Evolutionary conservation across 192 early-diverging fungal species (phyloP), one percentile per base, ranked within the genome.

Genomic region (Coemansia erecta): DNA sequence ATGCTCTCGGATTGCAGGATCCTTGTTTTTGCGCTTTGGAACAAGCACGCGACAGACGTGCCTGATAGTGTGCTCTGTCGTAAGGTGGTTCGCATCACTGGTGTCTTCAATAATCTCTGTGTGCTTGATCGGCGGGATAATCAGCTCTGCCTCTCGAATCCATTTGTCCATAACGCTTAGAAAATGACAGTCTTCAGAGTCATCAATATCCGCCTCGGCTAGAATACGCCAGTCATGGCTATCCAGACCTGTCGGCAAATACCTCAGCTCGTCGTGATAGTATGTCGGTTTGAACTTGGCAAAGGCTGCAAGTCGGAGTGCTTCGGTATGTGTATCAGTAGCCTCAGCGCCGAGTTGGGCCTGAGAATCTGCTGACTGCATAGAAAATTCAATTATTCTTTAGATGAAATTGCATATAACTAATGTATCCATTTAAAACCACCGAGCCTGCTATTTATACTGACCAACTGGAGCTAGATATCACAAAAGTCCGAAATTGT

Each of bases 51-150:
- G 74, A 3, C 61, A 56, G 26, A 61, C 56, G 1, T 49, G 66
- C 21, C 59, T 70, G 33, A 66, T 22, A 4, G 10, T 11, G 35
- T 37, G 10, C 1, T 37, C 8, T 37, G 35, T 37, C 10, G 35
- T 11, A 10, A 7, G 10, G 10, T 37, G 35, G 35, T 1, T 53
- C 37, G 1, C 9, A 8, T 18, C 5, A 26, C 31, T 14, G 7
- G 26, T 26, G 15, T 33, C 33, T 9, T 52, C 60, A 5, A 62
- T 12, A 21, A 78, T 75, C 11, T 81, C 81, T 1, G 84, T 81
- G 24, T 63, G 68, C 37, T 81, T 63, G 21, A 89, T 63, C 0
- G 88, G 88, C 26, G 88, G 88, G 13, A 87, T 85, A 35, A 85
- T 66, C 18, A 63, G 64, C 40, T 85, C 81, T 15, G 87, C 83